Evolutionary conservation across 116 monocot species (phyloP).

Genomic region (Trichopus zeylanicus): DNA sequence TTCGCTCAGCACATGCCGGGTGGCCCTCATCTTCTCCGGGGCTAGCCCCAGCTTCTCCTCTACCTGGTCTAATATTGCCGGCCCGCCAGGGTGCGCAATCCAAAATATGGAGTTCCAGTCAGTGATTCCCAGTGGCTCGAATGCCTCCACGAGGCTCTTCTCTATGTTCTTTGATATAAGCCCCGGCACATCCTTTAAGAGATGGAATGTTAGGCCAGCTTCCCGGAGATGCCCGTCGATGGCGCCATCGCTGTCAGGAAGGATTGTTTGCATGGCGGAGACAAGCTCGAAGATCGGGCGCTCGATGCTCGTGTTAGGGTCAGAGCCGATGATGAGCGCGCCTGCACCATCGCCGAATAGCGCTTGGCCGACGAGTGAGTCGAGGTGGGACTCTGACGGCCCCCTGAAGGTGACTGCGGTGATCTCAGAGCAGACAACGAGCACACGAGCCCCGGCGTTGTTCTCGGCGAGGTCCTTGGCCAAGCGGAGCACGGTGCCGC

Average conservation of each 20-base stretch:
- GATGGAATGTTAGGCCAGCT: slow-evolving; percentile 18
- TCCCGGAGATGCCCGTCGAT: slow-evolving; percentile 20
- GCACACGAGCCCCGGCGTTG: slow-evolving; percentile 40
- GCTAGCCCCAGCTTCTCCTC: slow-evolving; percentile 20
- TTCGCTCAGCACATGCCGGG: slow-evolving; percentile 25
- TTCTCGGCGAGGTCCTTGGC: slow-evolving; percentile 67
- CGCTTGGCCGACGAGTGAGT: slow-evolving; percentile 22
- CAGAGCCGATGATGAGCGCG: slow-evolving; percentile 22
- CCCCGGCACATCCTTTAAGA: slow-evolving; percentile 17
- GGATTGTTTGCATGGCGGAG: slow-evolving; percentile 14
- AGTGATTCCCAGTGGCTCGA: slow-evolving; percentile 11
- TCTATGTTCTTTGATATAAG: slow-evolving; percentile 25
- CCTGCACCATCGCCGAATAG: slow-evolving; percentile 34
- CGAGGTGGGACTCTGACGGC: slow-evolving; percentile 18
- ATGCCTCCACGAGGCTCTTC: slow-evolving; percentile 19
- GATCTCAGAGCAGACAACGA: slow-evolving; percentile 29
- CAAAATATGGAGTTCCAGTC: slow-evolving; percentile 39
- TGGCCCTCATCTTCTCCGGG: slow-evolving; percentile 21
- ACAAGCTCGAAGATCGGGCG: slow-evolving; percentile 21
- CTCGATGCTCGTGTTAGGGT: slow-evolving; percentile 12
- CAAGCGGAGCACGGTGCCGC: slow-evolving; percentile 48
- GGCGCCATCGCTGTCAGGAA: slow-evolving; percentile 16
- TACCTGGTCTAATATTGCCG: slow-evolving; percentile 24
- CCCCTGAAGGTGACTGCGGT: slow-evolving; percentile 20
- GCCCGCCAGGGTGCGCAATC: slow-evolving; percentile 26